phyloP scores from a whole-genome alignment of 805 yeast species.

The Yarrowia bubula region DNA sequence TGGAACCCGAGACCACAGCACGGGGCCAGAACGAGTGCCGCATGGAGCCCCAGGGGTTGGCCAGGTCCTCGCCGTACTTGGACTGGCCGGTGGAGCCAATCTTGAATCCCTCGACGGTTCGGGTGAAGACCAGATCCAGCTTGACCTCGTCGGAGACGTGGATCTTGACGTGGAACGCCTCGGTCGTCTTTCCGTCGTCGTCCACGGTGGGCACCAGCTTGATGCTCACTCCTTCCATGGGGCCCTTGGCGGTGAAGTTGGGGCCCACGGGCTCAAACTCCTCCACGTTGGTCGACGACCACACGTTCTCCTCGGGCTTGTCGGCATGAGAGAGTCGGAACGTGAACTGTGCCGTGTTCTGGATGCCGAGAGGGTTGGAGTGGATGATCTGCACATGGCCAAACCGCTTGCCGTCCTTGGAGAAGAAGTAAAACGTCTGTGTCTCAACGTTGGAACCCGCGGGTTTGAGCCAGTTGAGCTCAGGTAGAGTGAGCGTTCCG shows the following conservation, averaged over 20 bases:
- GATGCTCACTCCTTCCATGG: conserved; percentile 50
- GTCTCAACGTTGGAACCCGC: conserved; percentile 90
- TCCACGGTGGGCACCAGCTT: conserved; percentile 55
- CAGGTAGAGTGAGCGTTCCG: conserved; percentile 58
- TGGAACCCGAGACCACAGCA: conserved; percentile 63
- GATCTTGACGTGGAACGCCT: conserved; percentile 45
- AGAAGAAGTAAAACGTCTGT: conserved; percentile 82
- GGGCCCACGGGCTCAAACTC: conserved; percentile 71
- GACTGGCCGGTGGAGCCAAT: conserved; percentile 87
- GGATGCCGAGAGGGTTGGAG: conserved; percentile 84
- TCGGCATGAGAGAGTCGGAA: conserved; percentile 68
- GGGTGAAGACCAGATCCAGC: conserved; percentile 64
- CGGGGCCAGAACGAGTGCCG: conserved; percentile 97
- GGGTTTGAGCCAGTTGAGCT: conserved; percentile 74
- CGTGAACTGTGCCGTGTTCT: conserved; percentile 84
- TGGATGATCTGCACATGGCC: conserved; percentile 96
- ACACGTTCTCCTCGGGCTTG: conserved; percentile 54
- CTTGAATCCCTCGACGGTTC: conserved; percentile 75
- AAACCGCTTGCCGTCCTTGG: conserved; percentile 56
- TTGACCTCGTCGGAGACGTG: conserved; percentile 63
- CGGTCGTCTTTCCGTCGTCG: conserved; percentile 47
- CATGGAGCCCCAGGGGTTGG: conserved; percentile 96
- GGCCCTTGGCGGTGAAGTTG: conserved; percentile 71
- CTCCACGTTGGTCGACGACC: conserved; percentile 91
- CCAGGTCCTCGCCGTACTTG: conserved; percentile 76